These are phyloP conservation scores for Huiozyma naganishii DNA, from an alignment of 805 yeast genomes.

Conservation along the genomic window DNA sequence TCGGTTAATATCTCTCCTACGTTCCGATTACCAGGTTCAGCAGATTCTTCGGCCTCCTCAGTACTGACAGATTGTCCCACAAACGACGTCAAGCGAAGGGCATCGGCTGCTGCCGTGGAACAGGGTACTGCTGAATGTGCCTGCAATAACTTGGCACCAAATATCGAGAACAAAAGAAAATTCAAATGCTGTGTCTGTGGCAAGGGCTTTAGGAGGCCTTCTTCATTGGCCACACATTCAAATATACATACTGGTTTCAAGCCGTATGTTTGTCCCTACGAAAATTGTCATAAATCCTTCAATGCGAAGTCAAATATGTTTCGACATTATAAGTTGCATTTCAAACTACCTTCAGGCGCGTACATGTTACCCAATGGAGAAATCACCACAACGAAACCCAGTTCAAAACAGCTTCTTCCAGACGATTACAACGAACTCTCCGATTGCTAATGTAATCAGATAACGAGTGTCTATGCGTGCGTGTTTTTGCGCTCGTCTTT, in stretches of 20 bases:
- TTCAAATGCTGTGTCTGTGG: constrained; percentile 57
- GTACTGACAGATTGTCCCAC: too few species aligned
- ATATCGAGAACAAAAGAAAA: neutral
- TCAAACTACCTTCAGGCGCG: constrained; percentile 9
- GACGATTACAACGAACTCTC: too few species aligned
- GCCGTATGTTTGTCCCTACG: constrained; percentile 57
- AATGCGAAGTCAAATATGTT: constrained; percentile 24
- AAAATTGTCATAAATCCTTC: constrained; percentile 57
- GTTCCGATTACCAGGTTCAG: too few species aligned
- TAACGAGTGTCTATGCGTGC: too few species aligned
- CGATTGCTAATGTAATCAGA: too few species aligned
- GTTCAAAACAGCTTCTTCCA: constrained; percentile 9
- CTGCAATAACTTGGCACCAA: too few species aligned
- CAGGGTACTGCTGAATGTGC: too few species aligned
- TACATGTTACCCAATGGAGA: constrained; percentile 14
- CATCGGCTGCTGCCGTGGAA: too few species aligned
- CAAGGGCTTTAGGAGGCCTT: constrained; percentile 76
- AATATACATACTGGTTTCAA: constrained; percentile 82
- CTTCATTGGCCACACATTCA: constrained; percentile 70
- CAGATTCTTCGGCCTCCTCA: too few species aligned
- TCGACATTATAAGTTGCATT: constrained; percentile 22
- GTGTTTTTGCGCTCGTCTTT: too few species aligned
- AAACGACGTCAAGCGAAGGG: too few species aligned
- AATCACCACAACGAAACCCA: constrained; percentile 9
- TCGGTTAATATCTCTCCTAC: too few species aligned